phyloP scores from a whole-genome alignment of 116 monocot genomes.

The Phalaenopsis hybrid region DNA sequence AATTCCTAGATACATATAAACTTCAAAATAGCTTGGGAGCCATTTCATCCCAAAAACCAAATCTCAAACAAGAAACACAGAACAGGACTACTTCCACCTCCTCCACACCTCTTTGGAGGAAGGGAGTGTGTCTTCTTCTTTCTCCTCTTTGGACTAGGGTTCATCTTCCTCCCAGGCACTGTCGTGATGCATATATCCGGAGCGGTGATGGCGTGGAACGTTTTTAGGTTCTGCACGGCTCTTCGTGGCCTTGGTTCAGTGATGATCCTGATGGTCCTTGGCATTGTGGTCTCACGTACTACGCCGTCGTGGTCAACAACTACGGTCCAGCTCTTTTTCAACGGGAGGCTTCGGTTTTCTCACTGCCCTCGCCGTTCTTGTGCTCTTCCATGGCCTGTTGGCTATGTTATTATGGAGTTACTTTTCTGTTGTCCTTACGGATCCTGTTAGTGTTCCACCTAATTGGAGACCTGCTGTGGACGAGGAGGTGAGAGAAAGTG shows the following conservation, averaged over 20 bases:
- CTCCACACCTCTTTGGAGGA: neutral
- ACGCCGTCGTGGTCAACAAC: conserved; percentile 41
- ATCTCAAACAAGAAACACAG: too few species aligned
- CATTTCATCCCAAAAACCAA: too few species aligned
- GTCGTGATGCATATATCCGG: conserved; percentile 35
- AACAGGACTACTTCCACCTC: too few species aligned
- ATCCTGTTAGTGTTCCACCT: conserved; percentile 76
- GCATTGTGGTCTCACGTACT: conserved; percentile 49
- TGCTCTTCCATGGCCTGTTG: conserved; percentile 39
- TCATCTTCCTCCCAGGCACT: neutral
- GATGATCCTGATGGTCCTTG: conserved; percentile 46
- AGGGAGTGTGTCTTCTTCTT: neutral
- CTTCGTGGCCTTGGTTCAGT: conserved; percentile 40
- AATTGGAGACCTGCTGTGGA: conserved; percentile 78
- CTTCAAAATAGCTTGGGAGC: too few species aligned
- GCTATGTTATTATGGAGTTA: conserved; percentile 91
- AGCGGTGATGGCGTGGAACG: conserved; percentile 50
- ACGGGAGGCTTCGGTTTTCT: conserved; percentile 21
- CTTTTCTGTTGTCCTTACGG: conserved; percentile 88
- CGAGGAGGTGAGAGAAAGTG: conserved; percentile 64
- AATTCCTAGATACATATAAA: too few species aligned
- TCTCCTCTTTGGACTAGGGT: neutral
- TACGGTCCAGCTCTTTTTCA: conserved; percentile 41
- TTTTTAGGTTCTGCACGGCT: conserved; percentile 43
- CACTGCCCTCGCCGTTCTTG: conserved; percentile 20